Percentiles rank a stretch among this genome's conserved stretches.
Conservation (phyloP, 1,139 yeast genomes). For the Trichomonascaceae sp. region DNA sequence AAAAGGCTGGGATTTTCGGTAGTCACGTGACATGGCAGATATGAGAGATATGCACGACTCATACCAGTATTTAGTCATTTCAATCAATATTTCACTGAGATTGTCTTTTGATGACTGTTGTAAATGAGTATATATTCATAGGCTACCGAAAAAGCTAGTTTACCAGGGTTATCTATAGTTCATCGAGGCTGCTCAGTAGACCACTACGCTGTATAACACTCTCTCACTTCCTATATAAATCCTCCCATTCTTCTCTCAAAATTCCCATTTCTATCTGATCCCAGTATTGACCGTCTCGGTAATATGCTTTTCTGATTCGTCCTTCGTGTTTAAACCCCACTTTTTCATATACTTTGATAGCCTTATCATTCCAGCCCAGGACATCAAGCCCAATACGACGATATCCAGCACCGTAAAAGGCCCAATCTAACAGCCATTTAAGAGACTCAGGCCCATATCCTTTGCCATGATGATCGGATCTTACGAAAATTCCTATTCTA, state of each 20-base stretch:
- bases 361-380: not conserved
- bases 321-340: slow-evolving; percentile 2
- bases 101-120: too few species aligned
- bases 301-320: not conserved
- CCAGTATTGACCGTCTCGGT: not conserved
- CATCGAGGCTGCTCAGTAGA: too few species aligned
- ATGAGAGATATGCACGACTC: too few species aligned
- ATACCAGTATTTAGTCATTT: too few species aligned
- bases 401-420: not conserved
- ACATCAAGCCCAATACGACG: not conserved
- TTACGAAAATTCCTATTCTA: not conserved
- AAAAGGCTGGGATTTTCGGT: slow-evolving; percentile 11
- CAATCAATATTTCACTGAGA: too few species aligned
- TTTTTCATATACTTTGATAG: not conserved
- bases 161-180: too few species aligned
- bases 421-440: not conserved
- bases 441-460: slow-evolving; percentile 3
- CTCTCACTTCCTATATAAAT: slow-evolving; percentile 44
- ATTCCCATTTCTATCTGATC: not conserved
- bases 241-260: not conserved
- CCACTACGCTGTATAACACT: too few species aligned
- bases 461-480: not conserved
- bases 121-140: too few species aligned
- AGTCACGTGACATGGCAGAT: not conserved
- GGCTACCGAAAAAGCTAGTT: too few species aligned